Conservation (phyloP, 257 asterid genomes). For the Nicotiana tabacum region DNA sequence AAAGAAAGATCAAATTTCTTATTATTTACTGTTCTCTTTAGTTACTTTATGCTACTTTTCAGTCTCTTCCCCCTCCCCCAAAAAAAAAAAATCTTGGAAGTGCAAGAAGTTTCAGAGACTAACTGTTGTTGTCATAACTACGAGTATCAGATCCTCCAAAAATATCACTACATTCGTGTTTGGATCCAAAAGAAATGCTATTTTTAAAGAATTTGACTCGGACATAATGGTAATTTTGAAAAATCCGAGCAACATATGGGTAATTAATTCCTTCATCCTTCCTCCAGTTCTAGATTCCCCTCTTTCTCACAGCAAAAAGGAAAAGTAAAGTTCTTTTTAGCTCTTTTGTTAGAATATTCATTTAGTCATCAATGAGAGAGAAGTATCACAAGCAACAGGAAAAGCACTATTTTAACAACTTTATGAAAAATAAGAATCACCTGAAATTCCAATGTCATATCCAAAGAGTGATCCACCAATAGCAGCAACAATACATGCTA, state of each 20-base stretch:
- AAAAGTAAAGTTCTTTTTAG: background rate
- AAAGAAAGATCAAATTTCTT: background rate
- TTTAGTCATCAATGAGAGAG: too few species aligned
- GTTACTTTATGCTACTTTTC: background rate
- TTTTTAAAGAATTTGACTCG: background rate
- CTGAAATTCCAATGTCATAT: constrained; percentile 82
- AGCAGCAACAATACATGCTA: constrained; percentile 66
- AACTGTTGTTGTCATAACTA: background rate
- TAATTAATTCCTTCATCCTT: background rate
- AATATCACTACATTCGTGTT: background rate
- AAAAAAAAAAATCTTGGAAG: background rate
- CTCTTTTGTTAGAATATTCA: background rate
- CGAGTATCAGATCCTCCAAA: background rate
- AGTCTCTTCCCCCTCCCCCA: background rate
- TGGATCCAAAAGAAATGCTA: background rate
- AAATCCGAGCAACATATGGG: background rate
- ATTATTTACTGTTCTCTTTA: background rate
- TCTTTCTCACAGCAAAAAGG: background rate
- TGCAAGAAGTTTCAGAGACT: background rate
- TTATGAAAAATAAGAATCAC: constrained; percentile 15
- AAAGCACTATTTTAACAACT: background rate
- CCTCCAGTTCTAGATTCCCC: background rate
- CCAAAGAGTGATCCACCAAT: constrained; percentile 78
- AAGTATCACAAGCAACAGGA: background rate
- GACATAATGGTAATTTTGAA: background rate